These are phyloP conservation scores for Cordyceps cateniannulata DNA, from an alignment of 2,329 filamentous ascomycete species.

Conservation along the genomic window DNA sequence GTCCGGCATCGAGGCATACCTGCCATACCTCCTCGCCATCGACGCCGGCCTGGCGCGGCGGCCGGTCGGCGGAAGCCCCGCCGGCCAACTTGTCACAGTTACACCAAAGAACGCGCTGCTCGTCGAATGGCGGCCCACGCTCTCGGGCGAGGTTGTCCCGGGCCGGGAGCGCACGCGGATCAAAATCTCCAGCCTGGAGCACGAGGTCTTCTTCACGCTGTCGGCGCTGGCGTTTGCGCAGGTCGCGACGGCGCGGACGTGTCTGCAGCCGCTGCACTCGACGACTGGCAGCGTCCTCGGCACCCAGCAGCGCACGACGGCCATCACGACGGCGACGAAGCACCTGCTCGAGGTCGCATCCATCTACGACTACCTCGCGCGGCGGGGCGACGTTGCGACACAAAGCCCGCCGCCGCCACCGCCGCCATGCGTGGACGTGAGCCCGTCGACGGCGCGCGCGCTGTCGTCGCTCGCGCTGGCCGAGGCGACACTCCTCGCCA, in stretches of 20 bases:
- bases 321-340: conserved; percentile 69
- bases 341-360: conserved; percentile 71
- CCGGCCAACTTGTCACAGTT: conserved; percentile 56
- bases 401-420: conserved; percentile 20
- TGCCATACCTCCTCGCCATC: conserved; percentile 76
- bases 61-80: conserved; percentile 18
- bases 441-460: conserved; percentile 45
- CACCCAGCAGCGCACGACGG: conserved; percentile 59
- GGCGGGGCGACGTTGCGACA: conserved; percentile 40
- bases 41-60: conserved; percentile 61
- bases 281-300: conserved; percentile 54
- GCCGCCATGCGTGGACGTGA: conserved; percentile 47
- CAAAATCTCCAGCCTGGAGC: conserved; percentile 67
- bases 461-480: conserved; percentile 66
- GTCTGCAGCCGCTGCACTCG: conserved; percentile 67
- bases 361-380: conserved; percentile 66
- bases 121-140: conserved; percentile 79
- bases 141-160: conserved; percentile 59
- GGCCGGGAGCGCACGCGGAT: conserved; percentile 60
- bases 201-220: conserved; percentile 75
- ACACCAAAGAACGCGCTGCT: conserved; percentile 50
- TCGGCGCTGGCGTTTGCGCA: conserved; percentile 71
- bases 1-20: conserved; percentile 65
- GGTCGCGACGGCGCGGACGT: conserved; percentile 63
- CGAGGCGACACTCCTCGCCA: conserved; percentile 83